These are phyloP conservation scores for Aphanocladium album DNA, from an alignment of 2,329 filamentous ascomycete genomes.

Conservation along the genomic window DNA sequence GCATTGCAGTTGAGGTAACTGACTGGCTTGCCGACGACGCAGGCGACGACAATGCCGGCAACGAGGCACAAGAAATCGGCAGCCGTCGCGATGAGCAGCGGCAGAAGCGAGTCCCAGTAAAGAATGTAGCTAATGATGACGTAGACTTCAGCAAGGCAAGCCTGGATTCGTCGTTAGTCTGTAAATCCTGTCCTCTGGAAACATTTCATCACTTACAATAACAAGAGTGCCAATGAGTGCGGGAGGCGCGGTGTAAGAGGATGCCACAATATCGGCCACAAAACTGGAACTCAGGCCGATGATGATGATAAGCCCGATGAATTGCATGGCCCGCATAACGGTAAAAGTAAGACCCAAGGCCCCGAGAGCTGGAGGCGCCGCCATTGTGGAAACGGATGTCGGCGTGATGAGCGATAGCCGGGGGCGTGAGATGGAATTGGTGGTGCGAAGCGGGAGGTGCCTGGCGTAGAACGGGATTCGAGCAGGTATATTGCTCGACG, in stretches of 20 bases:
- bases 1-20: slow-evolving; percentile 68
- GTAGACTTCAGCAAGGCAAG: slow-evolving; percentile 75
- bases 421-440: slow-evolving; percentile 32
- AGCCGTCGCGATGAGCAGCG: slow-evolving; percentile 62
- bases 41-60: slow-evolving; percentile 71
- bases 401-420: slow-evolving; percentile 39
- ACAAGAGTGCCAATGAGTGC: slow-evolving; percentile 74
- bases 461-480: slow-evolving; percentile 36
- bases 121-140: slow-evolving; percentile 75
- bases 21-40: slow-evolving; percentile 73
- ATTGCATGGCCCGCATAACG: slow-evolving; percentile 64
- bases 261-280: slow-evolving; percentile 67
- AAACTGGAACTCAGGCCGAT: slow-evolving; percentile 81
- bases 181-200: not conserved
- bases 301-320: slow-evolving; percentile 66
- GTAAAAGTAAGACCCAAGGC: slow-evolving; percentile 77
- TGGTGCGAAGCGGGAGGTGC: slow-evolving; percentile 37
- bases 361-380: slow-evolving; percentile 52
- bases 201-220: slow-evolving; percentile 56
- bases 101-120: slow-evolving; percentile 70
- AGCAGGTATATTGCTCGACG: slow-evolving; percentile 25
- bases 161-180: slow-evolving; percentile 41
- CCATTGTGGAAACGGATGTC: slow-evolving; percentile 33
- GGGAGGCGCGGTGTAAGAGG: slow-evolving; percentile 59
- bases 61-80: slow-evolving; percentile 68